Evolutionary conservation across 306 rosid species (phyloP), one percentile per base, ranked within the genome.

Genomic region (Casuarina cunninghamiana): DNA sequence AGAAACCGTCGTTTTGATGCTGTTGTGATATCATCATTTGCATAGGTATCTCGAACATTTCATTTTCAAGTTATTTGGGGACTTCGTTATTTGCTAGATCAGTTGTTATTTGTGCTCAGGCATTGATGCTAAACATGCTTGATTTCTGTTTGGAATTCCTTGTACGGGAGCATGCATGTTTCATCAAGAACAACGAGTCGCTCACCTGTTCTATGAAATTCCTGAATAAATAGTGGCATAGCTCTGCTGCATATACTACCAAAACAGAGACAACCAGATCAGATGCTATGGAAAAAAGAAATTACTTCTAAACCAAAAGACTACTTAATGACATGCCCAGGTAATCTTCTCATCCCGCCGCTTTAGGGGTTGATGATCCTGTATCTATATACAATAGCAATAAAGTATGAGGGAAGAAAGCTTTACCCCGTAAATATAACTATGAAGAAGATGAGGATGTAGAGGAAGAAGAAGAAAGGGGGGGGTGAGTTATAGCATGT

Each of bases 391-490:
- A 81, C 88, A 77, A 16, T 57, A 75, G 15, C 10, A 48, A 15
- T 50, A 11, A 65, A 71, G 45, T 55, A 62, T 71, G 41, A 45
- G 37, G 50, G 17, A 53, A 35, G 50, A 32, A 6, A 7, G 39
- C 69, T 42, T 60, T 68, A 76, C 65, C 79, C 65, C 69, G 65
- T n/a, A 77, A 73, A 74, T 46, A 54, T 70, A 32, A 69, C 79
- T 78, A 80, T 42, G 89, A 75, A 70, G 85, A 90, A 72, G 77
- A 75, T 50, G 91, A 88, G 79, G 84, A 81, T 55, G 88, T 83
- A 55, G 79, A 69, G 46, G 86, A 66, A 19, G 88, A 85, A 60
- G 91, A 78, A 69, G 97, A 83, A 48, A 79, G 70, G 11, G 82
- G 82, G 66, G 50, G 84, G 78, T 65, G 86, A 84, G 71, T 67